Evolutionary conservation across 2,329 filamentous ascomycete species (phyloP).

Genomic region (Didymella segeticola): DNA sequence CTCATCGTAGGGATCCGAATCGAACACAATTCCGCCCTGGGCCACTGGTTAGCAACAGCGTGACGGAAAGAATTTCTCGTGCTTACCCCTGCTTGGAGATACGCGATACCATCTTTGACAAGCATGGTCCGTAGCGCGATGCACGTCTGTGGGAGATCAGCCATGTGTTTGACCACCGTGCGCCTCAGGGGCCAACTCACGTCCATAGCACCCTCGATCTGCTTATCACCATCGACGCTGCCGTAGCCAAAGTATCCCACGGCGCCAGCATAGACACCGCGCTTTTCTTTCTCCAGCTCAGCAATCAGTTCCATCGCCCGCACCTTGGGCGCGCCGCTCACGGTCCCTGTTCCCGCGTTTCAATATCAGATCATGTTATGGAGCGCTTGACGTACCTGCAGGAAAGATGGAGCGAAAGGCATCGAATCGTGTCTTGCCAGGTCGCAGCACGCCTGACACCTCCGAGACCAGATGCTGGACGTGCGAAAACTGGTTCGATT

Average conservation of each 20-base stretch:
- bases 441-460: conserved; percentile 86
- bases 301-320: conserved; percentile 96
- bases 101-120: conserved; percentile 87
- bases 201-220: conserved; percentile 86
- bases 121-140: conserved; percentile 90
- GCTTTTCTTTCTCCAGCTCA: conserved; percentile 91
- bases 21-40: conserved; percentile 54
- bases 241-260: conserved; percentile 96
- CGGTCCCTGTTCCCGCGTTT: conserved; percentile 62
- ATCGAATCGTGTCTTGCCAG: conserved; percentile 87
- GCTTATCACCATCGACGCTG: conserved; percentile 66
- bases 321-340: conserved; percentile 94
- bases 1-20: conserved; percentile 88
- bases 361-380: conserved; percentile 20
- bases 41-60: conserved; percentile 29
- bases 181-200: conserved; percentile 37
- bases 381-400: conserved; percentile 63
- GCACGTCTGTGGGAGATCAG: conserved; percentile 55
- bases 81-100: conserved; percentile 85
- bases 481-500: conserved; percentile 74
- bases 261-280: conserved; percentile 93
- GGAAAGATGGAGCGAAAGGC: conserved; percentile 97
- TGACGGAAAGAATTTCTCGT: conserved; percentile 28
- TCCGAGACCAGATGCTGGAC: conserved; percentile 97
- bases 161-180: conserved; percentile 20